Conservation (phyloP, 2,329 filamentous ascomycete genomes). For the Drechslerella dactyloides region DNA sequence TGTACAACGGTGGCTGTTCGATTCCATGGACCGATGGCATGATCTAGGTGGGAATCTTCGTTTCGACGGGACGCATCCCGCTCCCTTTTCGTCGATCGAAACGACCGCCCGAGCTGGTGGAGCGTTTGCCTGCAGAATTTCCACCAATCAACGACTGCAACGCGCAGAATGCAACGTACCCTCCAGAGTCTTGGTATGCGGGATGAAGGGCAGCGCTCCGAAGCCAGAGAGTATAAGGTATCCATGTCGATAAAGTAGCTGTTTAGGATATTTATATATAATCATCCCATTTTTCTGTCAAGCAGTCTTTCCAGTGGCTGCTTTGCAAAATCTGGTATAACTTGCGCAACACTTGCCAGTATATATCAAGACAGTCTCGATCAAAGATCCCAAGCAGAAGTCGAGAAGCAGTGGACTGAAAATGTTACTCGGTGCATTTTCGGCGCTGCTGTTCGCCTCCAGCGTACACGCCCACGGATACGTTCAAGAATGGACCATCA, state of each 20-base stretch:
- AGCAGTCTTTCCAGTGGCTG: too few relatives aligned
- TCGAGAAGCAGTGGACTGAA: too few relatives aligned
- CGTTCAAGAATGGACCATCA: constrained; percentile 25
- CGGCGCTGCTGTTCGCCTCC: constrained; percentile 1
- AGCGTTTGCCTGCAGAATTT: constrained; percentile 15
- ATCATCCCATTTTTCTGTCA: too few relatives aligned
- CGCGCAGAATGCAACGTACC: background rate
- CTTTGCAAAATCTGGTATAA: too few relatives aligned
- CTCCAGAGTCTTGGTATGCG: constrained; percentile 8
- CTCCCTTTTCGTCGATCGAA: constrained; percentile 15
- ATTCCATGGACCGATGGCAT: too few relatives aligned
- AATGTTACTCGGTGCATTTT: constrained; percentile 13
- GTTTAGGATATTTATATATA: too few relatives aligned
- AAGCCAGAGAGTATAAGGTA: too few relatives aligned
- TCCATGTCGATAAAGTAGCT: too few relatives aligned
- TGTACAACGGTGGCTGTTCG: too few relatives aligned
- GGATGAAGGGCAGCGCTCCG: background rate
- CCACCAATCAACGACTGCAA: constrained; percentile 30
- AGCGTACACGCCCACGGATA: constrained; percentile 28
- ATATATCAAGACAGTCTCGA: too few relatives aligned
- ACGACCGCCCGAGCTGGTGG: background rate
- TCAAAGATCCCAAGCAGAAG: too few relatives aligned
- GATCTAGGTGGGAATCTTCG: constrained; percentile 12
- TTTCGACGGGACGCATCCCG: constrained; percentile 40
- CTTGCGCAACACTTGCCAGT: too few relatives aligned